A percentile compares a stretch with the other conserved stretches of the same genome.
phyloP scores from a whole-genome alignment of 495 filamentous ascomycete genomes.

The Hypoxylon lenormandii region DNA sequence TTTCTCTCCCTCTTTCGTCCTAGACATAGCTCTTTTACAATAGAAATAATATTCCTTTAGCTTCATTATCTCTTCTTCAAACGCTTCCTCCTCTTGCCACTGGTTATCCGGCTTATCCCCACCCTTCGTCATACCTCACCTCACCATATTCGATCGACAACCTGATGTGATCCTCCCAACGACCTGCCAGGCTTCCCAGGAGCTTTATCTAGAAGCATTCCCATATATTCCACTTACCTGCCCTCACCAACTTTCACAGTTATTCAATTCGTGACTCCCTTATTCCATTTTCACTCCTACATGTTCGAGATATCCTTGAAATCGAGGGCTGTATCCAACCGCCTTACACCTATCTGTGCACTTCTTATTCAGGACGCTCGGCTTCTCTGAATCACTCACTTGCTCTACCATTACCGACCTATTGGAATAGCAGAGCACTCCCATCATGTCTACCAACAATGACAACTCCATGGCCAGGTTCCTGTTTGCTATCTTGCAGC shows the following conservation, averaged over 20 bases:
- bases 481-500: constrained; percentile 79
- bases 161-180: constrained; percentile 49
- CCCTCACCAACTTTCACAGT: constrained; percentile 57
- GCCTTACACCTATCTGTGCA: constrained; percentile 45
- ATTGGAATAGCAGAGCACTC: constrained; percentile 11
- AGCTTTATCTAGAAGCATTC: constrained; percentile 45
- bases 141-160: constrained; percentile 41
- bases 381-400: constrained; percentile 18
- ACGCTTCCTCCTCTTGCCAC: constrained; percentile 33
- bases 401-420: constrained; percentile 15
- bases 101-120: constrained; percentile 32
- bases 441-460: constrained; percentile 61
- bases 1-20: constrained; percentile 40
- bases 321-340: constrained; percentile 27
- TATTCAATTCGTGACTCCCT: constrained; percentile 52
- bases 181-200: constrained; percentile 35
- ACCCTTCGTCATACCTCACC: constrained; percentile 46
- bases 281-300: constrained; percentile 46
- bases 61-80: constrained; percentile 45
- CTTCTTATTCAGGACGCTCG: constrained; percentile 45
- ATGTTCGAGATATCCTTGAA: constrained; percentile 44
- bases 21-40: constrained; percentile 37
- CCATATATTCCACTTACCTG: constrained; percentile 52
- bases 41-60: constrained; percentile 33
- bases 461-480: constrained; percentile 70